Evolutionary conservation across 1,139 yeast genomes (phyloP).

Genomic region (Taiozyma onychis): DNA sequence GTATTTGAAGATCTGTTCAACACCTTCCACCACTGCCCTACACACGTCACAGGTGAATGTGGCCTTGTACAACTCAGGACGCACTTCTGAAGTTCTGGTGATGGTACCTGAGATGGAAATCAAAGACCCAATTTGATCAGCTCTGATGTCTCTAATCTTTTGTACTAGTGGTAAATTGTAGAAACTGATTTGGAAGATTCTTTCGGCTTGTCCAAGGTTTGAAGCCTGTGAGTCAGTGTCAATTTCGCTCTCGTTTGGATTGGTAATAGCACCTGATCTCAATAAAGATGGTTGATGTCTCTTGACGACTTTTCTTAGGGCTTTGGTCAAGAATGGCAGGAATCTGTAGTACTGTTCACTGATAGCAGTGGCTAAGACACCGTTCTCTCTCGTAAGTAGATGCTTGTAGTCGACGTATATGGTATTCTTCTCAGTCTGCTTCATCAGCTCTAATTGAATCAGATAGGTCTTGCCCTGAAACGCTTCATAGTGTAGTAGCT

Average conservation of each 20-base stretch:
- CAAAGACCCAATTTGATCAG: constrained; percentile 83
- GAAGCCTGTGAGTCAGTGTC: constrained; percentile 16
- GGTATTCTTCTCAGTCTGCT: constrained; percentile 68
- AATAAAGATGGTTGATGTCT: constrained; percentile 72
- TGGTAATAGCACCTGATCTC: constrained; percentile 35
- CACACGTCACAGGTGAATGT: constrained; percentile 89
- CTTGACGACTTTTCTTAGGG: constrained; percentile 67
- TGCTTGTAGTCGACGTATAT: constrained; percentile 84
- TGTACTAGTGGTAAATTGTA: constrained; percentile 79
- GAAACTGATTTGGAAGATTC: constrained; percentile 84
- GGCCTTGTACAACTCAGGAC: constrained; percentile 89
- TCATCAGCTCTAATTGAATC: constrained; percentile 79
- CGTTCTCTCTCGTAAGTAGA: constrained; percentile 68
- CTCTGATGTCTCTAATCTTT: constrained; percentile 84
- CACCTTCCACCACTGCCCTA: constrained; percentile 77
- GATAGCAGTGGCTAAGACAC: constrained; percentile 85
- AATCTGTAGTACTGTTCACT: constrained; percentile 90
- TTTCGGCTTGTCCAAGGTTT: constrained; percentile 40
- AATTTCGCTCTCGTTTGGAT: constrained; percentile 21
- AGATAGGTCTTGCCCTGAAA: constrained; percentile 60
- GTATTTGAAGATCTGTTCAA: constrained; percentile 89
- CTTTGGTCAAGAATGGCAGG: constrained; percentile 75
- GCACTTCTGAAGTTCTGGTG: constrained; percentile 92
- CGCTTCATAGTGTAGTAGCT: constrained; percentile 27
- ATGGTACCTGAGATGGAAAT: constrained; percentile 92